These are phyloP conservation scores for Plicaturopsis crispa DNA, from an alignment of 768 basidiomycete genomes.

Conservation along the genomic window DNA sequence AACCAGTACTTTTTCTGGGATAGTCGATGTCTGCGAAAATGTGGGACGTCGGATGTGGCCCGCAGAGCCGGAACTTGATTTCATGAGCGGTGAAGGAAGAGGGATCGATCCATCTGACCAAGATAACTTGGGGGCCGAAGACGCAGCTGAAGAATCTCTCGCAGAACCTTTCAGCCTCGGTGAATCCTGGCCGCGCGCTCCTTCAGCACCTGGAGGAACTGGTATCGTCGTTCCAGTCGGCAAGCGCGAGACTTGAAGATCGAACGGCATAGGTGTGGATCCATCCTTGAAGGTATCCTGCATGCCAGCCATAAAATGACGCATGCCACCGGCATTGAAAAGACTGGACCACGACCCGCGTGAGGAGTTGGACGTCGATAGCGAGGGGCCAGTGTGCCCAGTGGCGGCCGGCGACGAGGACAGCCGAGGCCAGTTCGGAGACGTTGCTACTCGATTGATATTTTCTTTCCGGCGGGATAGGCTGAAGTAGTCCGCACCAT, in stretches of 20 bases:
- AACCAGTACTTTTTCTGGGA: conserved; percentile 18
- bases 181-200: conserved; percentile 25
- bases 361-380: conserved; percentile 54
- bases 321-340: conserved; percentile 58
- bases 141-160: conserved; percentile 27
- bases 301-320: conserved; percentile 60
- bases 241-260: no score
- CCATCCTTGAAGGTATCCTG: conserved; percentile 43
- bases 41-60: conserved; percentile 30
- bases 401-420: conserved; percentile 35
- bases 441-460: conserved; percentile 28
- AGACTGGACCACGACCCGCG: conserved; percentile 78
- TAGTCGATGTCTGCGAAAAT: conserved; percentile 29
- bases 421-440: conserved; percentile 47
- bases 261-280: no score
- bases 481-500: conserved; percentile 55
- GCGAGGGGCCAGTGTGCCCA: conserved; percentile 27
- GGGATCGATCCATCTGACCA: no score
- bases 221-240: conserved; percentile 25
- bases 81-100: no score
- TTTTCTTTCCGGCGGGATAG: conserved; percentile 26
- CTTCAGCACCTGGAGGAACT: conserved; percentile 1
- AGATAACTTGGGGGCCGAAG: no score
- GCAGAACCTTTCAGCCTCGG: conserved; percentile 46
- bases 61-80: no score